These are phyloP conservation scores for Bipolaris gigantea DNA, from an alignment of 2,329 filamentous ascomycete genomes.

Conservation along the genomic window DNA sequence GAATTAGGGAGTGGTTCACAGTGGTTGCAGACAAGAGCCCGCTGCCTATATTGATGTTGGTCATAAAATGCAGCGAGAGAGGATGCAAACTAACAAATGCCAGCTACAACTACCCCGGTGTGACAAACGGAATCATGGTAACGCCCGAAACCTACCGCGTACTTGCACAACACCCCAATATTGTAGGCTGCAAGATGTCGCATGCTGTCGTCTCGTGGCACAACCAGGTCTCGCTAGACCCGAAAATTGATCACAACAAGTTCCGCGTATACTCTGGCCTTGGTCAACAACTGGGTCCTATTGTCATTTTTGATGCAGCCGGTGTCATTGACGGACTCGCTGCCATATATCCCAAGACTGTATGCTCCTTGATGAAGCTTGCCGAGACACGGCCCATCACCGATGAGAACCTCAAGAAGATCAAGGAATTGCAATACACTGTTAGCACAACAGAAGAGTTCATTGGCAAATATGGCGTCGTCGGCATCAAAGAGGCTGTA, in stretches of 20 bases:
- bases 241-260: slow-evolving; percentile 59
- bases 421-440: slow-evolving; percentile 61
- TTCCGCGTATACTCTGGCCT: slow-evolving; percentile 67
- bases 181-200: slow-evolving; percentile 70
- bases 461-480: slow-evolving; percentile 61
- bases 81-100: background rate
- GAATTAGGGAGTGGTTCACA: slow-evolving; percentile 63
- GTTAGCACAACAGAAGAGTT: slow-evolving; percentile 65
- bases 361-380: slow-evolving; percentile 61
- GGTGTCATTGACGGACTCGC: slow-evolving; percentile 69
- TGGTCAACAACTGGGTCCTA: slow-evolving; percentile 66
- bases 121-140: slow-evolving; percentile 66
- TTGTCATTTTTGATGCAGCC: slow-evolving; percentile 63
- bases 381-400: slow-evolving; percentile 44
- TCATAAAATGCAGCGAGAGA: background rate
- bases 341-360: slow-evolving; percentile 64
- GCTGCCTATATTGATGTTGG: slow-evolving; percentile 63
- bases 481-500: slow-evolving; percentile 68
- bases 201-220: slow-evolving; percentile 69
- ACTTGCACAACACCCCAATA: slow-evolving; percentile 65
- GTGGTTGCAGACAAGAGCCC: slow-evolving; percentile 62
- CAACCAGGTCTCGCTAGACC: slow-evolving; percentile 62
- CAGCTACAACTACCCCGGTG: slow-evolving; percentile 67
- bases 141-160: slow-evolving; percentile 60
- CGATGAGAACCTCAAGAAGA: slow-evolving; percentile 50